Conservation (phyloP, 495 filamentous ascomycete genomes). For the Neurospora sp. region DNA sequence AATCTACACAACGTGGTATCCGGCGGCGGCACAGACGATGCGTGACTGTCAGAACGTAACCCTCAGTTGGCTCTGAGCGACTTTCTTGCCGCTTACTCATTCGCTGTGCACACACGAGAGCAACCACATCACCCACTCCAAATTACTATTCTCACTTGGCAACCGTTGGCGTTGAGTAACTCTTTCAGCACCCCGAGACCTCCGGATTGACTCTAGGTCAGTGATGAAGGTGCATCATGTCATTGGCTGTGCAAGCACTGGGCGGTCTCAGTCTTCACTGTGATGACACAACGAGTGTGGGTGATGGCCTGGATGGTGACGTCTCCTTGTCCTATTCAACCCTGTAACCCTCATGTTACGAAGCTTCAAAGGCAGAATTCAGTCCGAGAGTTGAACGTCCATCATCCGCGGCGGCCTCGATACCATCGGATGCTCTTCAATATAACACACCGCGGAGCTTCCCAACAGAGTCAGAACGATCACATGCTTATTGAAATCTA, state of each 20-base stretch:
- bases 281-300: background rate
- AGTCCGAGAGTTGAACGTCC: background rate
- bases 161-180: background rate
- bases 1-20: background rate
- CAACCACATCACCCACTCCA: background rate
- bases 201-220: background rate
- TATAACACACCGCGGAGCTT: background rate
- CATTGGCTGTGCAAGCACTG: background rate
- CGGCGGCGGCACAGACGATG: background rate
- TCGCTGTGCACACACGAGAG: background rate
- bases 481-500: background rate
- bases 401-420: background rate
- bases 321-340: background rate
- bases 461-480: background rate
- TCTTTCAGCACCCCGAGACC: background rate
- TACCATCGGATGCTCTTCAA: background rate
- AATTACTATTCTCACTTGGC: background rate
- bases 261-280: background rate
- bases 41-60: background rate
- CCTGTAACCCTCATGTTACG: background rate
- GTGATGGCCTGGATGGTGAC: background rate
- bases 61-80: background rate
- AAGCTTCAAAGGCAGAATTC: background rate
- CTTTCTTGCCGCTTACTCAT: background rate
- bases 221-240: background rate